These are phyloP conservation scores for Beauveria australis DNA, from an alignment of 2,329 filamentous ascomycete genomes.

Conservation along the genomic window DNA sequence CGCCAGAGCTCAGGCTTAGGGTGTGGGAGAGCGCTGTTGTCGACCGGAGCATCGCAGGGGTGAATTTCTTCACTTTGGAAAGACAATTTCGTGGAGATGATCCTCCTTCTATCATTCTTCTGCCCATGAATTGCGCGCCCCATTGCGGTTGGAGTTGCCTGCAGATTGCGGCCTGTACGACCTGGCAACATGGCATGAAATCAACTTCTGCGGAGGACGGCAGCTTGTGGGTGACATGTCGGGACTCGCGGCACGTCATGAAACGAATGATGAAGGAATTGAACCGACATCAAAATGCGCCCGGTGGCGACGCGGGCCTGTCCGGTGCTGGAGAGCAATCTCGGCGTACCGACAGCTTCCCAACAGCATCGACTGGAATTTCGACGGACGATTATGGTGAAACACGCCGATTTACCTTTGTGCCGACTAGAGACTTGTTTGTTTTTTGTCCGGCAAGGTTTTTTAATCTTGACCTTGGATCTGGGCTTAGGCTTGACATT, in stretches of 20 bases:
- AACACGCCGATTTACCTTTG: neutral
- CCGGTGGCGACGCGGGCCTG: neutral
- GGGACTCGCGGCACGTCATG: neutral
- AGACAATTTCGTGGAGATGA: too few relatives aligned
- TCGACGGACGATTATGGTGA: neutral
- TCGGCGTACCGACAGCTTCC: neutral
- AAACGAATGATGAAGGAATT: neutral
- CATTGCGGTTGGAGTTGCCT: neutral
- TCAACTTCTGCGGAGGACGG: neutral
- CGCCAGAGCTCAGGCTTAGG: neutral
- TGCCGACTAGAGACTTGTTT: neutral
- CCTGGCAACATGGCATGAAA: neutral
- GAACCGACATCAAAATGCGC: neutral
- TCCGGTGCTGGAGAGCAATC: neutral
- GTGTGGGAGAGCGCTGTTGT: neutral
- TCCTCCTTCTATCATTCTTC: too few relatives aligned
- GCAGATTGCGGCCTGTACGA: neutral
- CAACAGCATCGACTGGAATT: neutral
- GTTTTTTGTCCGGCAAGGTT: neutral
- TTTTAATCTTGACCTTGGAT: neutral
- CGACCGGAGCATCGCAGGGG: neutral
- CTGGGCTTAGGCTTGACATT: neutral
- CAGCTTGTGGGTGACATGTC: neutral
- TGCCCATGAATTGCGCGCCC: neutral
- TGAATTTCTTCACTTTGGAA: neutral